Conservation (phyloP, 345 rosid genomes). For the Moricandia moricandioides region DNA sequence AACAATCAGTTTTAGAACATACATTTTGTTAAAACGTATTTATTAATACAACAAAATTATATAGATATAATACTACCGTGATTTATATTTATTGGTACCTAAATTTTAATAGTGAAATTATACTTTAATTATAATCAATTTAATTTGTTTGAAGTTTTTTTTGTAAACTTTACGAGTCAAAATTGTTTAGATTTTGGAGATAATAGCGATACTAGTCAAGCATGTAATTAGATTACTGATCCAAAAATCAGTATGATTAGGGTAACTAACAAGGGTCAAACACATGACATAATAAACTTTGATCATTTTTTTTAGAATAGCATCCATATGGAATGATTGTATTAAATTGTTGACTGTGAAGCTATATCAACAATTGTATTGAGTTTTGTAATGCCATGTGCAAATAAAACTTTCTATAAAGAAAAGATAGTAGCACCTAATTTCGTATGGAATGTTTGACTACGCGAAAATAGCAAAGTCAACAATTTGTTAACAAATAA, state of each 20-base stretch:
- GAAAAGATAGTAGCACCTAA: background rate
- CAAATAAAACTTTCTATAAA: background rate
- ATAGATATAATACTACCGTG: background rate
- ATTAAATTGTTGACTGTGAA: background rate
- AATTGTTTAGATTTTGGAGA: background rate
- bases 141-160: background rate
- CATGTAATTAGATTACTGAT: background rate
- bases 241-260: background rate
- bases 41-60: background rate
- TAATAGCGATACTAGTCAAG: background rate
- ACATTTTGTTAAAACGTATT: background rate
- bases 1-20: background rate
- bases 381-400: background rate
- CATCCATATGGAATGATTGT: background rate
- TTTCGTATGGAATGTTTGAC: background rate
- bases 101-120: background rate
- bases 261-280: background rate
- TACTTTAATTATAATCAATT: background rate
- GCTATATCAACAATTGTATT: background rate
- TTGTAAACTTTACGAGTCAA: background rate
- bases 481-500: background rate
- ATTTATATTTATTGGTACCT: background rate
- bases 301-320: background rate
- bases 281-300: background rate
- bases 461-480: background rate